phyloP scores from a whole-genome alignment of 345 rosid species.

The Aquilaria malaccensis region DNA sequence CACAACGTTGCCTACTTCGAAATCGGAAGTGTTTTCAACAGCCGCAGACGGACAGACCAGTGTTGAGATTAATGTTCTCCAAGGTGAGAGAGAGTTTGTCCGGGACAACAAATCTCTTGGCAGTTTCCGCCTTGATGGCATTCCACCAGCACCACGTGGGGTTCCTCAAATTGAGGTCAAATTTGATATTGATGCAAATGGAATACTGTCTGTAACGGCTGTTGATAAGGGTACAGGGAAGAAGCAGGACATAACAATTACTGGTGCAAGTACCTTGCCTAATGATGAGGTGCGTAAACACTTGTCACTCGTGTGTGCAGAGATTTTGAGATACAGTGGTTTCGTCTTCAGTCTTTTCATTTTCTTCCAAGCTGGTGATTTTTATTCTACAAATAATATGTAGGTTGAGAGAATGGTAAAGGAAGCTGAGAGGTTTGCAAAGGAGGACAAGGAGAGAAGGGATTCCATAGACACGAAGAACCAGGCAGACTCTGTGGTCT shows the following conservation, averaged over 20 bases:
- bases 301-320: not conserved
- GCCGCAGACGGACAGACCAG: conserved; percentile 99
- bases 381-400: not conserved
- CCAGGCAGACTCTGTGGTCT: conserved; percentile 87
- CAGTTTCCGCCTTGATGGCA: conserved; percentile 67
- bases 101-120: conserved; percentile 91
- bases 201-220: conserved; percentile 83
- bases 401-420: conserved; percentile 88
- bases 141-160: conserved; percentile 89
- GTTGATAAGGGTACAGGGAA: conserved; percentile 86
- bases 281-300: conserved; percentile 63
- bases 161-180: conserved; percentile 93
- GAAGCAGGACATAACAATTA: conserved; percentile 93
- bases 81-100: conserved; percentile 97
- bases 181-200: conserved; percentile 95
- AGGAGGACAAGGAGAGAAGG: conserved; percentile 94
- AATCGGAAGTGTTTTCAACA: conserved; percentile 97
- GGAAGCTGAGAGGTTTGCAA: conserved; percentile 80
- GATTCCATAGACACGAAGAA: conserved; percentile 97
- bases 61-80: conserved; percentile 94
- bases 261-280: conserved; percentile 96
- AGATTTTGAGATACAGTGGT: not conserved
- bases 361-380: not conserved
- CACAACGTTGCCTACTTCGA: conserved; percentile 90
- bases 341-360: not conserved